phyloP scores from a whole-genome alignment of 257 asterid genomes.

The Eucommia ulmoides region DNA sequence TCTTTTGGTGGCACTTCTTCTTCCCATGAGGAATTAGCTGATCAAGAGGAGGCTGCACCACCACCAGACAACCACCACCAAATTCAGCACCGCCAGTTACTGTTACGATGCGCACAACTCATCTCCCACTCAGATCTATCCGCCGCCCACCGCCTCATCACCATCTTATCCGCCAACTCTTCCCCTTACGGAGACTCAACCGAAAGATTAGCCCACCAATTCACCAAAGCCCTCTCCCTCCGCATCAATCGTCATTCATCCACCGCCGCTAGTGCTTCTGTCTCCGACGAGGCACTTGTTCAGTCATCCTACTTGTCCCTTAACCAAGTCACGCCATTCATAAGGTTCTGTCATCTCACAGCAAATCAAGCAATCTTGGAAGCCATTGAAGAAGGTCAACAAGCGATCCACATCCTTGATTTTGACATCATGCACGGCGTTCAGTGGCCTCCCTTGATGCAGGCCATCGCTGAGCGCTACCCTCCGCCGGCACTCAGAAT shows the following conservation, averaged over 20 bases:
- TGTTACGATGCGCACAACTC: slow-evolving; percentile 71
- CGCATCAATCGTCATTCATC: slow-evolving; percentile 37
- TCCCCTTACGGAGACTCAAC: slow-evolving; percentile 84
- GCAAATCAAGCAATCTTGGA: slow-evolving; percentile 93
- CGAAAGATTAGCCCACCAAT: slow-evolving; percentile 74
- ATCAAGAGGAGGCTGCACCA: slow-evolving; percentile 26
- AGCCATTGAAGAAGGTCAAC: slow-evolving; percentile 52
- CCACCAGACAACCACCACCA: slow-evolving; percentile 18
- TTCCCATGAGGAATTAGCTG: slow-evolving; percentile 30
- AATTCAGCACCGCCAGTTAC: slow-evolving; percentile 48
- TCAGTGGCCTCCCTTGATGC: slow-evolving; percentile 99
- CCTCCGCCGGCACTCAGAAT: slow-evolving; percentile 80
- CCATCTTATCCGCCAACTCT: slow-evolving; percentile 42
- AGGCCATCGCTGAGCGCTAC: slow-evolving; percentile 63
- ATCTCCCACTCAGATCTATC: slow-evolving; percentile 59
- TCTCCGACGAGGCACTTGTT: slow-evolving; percentile 25
- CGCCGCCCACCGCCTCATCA: slow-evolving; percentile 63
- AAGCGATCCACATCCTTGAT: slow-evolving; percentile 71
- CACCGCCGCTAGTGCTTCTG: slow-evolving; percentile 7
- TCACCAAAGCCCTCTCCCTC: slow-evolving; percentile 61
- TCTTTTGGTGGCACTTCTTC: slow-evolving; percentile 79
- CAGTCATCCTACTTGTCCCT: slow-evolving; percentile 72
- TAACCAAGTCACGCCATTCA: slow-evolving; percentile 73
- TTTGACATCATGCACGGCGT: slow-evolving; percentile 95
- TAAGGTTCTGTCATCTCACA: slow-evolving; percentile 76